Conservation (phyloP, 768 basidiomycete genomes). For the Piloderma croceum region DNA sequence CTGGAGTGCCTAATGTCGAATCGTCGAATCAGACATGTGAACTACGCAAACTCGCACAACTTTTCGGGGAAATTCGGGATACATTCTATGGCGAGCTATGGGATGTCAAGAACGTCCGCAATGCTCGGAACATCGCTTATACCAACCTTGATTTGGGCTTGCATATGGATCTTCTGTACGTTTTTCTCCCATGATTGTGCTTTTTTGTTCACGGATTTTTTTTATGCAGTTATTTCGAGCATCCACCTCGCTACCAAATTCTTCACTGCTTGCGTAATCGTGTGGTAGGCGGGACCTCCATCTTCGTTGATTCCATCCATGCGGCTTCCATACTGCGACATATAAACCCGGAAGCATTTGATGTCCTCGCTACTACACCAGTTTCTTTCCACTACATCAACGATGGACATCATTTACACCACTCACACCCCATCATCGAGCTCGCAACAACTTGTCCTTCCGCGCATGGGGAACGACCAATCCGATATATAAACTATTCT, state of each 20-base stretch:
- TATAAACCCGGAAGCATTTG: conserved; percentile 46
- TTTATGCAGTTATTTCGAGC: conserved; percentile 85
- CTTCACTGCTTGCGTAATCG: conserved; percentile 86
- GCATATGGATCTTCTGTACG: conserved; percentile 90
- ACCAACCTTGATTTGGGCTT: conserved; percentile 84
- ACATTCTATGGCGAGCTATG: conserved; percentile 91
- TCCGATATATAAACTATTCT: conserved; percentile 81
- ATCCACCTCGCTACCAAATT: conserved; percentile 88
- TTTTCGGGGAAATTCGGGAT: conserved; percentile 69
- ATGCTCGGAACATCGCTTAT: conserved; percentile 90
- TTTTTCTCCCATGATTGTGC: conserved; percentile 10
- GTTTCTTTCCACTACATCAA: conserved; percentile 92
- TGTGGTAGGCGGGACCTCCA: conserved; percentile 76
- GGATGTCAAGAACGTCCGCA: conserved; percentile 73
- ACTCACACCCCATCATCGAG: conserved; percentile 71
- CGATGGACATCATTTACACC: conserved; percentile 77
- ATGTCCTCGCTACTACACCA: conserved; percentile 50
- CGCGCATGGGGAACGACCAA: conserved; percentile 16
- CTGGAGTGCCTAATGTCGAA: conserved; percentile 56
- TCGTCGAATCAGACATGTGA: conserved; percentile 62
- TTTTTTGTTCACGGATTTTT: too few species aligned
- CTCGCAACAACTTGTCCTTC: conserved; percentile 32
- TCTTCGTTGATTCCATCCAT: conserved; percentile 78
- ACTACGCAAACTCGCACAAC: conserved; percentile 54
- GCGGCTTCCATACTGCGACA: conserved; percentile 51